Percentiles rank a stretch among this genome's conserved stretches.
Evolutionary conservation across 2,329 filamentous ascomycete species (phyloP).

Genomic region (Talaromyces funiculosus): DNA sequence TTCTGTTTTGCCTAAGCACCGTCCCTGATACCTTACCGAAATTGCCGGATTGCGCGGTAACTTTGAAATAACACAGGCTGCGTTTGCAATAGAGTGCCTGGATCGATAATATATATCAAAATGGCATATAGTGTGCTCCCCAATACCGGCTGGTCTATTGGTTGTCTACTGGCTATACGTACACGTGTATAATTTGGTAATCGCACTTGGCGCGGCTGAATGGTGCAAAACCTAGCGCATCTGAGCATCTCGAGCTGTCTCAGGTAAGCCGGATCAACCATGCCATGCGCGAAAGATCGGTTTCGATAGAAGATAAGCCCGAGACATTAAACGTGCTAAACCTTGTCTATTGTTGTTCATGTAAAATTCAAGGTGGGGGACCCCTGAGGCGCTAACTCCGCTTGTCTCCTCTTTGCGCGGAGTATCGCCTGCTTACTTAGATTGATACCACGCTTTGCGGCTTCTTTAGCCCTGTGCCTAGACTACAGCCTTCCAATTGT

Average conservation of each 20-base stretch:
- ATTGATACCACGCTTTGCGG: background rate
- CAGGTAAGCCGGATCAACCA: background rate
- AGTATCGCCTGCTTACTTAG: background rate
- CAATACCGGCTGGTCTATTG: background rate
- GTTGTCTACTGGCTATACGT: background rate
- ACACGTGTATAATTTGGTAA: conserved; percentile 5
- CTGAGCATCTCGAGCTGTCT: background rate
- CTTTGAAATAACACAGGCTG: background rate
- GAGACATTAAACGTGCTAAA: background rate
- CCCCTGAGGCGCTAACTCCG: conserved; percentile 5
- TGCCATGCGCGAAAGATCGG: conserved; percentile 5
- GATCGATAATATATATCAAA: background rate
- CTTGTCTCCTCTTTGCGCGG: conserved; percentile 7
- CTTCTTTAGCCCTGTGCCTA: background rate
- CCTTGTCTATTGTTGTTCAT: background rate
- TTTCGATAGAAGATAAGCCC: background rate
- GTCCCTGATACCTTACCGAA: background rate
- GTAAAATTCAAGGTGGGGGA: background rate
- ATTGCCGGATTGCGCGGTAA: background rate
- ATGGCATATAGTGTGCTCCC: background rate
- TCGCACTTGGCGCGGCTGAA: conserved; percentile 2
- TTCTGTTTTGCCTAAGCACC: too few relatives aligned
- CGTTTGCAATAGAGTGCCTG: background rate
- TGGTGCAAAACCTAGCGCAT: background rate
- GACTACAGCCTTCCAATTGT: background rate